Evolutionary conservation across 2,329 filamentous ascomycete species (phyloP), one percentile per base, ranked within the genome.

Genomic region (Sporothrix mexicana): DNA sequence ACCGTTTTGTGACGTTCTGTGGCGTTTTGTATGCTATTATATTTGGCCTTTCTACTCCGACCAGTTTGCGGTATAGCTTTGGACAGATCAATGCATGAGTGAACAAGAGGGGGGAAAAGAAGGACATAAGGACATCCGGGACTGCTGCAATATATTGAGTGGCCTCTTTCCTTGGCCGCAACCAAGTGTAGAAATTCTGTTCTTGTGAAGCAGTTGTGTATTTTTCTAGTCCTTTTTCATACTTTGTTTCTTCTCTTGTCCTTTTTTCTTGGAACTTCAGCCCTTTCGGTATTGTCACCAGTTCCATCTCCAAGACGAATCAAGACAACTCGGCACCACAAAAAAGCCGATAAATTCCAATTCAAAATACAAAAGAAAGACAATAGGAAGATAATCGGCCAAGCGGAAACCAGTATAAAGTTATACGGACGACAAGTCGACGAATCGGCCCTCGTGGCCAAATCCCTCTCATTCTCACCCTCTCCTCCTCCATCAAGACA

Each of bases 91-190:
- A 47, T 47, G 30, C 20, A 43, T 47, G 25, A 25, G 6, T 2
- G 12, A 49, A 15, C n/a, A 15, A 23, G 12, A 10, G 51, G 7
- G 49, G 41, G n/a, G 43, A 23, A 15, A 12, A 12, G 57, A 20
- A 62, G 53, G 30, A 55, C 36, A 70, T 25, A 20, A 62, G 53
- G 30, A 55, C 36, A 70, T 25, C 64, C 64, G 43, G 23, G 25
- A 66, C 43, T 47, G 10, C 1, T 17, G 61, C 41, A 43, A 66
- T 66, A 66, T 66, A 66, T 62, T 66, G 61, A 23, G 61, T 66
- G 61, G 43, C 41, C 61, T 6, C 61, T 20, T 43, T 12, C 47
- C 51, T 36, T 36, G 30, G 30, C 20, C 41, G 10, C 43, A 12
- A 20, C 61, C 41, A 23, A 41, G 8, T 45, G 9, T 45, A 64